phyloP scores from a whole-genome alignment of 2,329 filamentous ascomycete genomes.

The Pleomassaria siparia region DNA sequence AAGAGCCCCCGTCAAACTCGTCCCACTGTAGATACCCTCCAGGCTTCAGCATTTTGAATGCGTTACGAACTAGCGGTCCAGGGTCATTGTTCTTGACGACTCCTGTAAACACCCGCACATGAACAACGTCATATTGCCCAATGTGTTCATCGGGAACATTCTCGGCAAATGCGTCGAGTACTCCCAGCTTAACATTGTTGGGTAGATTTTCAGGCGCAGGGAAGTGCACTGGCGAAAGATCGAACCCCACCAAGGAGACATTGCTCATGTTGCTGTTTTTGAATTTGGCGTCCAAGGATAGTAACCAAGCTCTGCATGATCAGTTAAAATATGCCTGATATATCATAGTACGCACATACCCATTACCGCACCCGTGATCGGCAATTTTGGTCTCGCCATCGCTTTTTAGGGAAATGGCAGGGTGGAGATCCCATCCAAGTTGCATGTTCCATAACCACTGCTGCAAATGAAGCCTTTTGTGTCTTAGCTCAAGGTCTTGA shows the following conservation, averaged over 20 bases:
- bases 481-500: background rate
- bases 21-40: slow-evolving; percentile 15
- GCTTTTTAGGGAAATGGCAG: slow-evolving; percentile 3
- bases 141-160: background rate
- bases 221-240: slow-evolving; percentile 6
- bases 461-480: slow-evolving; percentile 9
- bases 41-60: slow-evolving; percentile 9
- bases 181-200: slow-evolving; percentile 4
- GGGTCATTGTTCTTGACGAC: slow-evolving; percentile 8
- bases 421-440: slow-evolving; percentile 9
- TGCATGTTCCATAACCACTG: slow-evolving; percentile 12
- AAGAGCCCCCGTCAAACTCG: slow-evolving; percentile 4
- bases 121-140: slow-evolving; percentile 12
- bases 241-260: slow-evolving; percentile 5
- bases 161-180: slow-evolving; percentile 7
- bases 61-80: background rate
- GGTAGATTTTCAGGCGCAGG: slow-evolving; percentile 7
- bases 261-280: background rate
- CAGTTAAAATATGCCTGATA: background rate
- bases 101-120: slow-evolving; percentile 5
- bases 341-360: slow-evolving; percentile 3
- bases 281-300: slow-evolving; percentile 4
- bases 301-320: slow-evolving; percentile 4
- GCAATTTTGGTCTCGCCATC: slow-evolving; percentile 6
- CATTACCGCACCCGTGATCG: slow-evolving; percentile 14